Conservation (phyloP, 176 grass and related monocot genomes). For the Oryza punctata region DNA sequence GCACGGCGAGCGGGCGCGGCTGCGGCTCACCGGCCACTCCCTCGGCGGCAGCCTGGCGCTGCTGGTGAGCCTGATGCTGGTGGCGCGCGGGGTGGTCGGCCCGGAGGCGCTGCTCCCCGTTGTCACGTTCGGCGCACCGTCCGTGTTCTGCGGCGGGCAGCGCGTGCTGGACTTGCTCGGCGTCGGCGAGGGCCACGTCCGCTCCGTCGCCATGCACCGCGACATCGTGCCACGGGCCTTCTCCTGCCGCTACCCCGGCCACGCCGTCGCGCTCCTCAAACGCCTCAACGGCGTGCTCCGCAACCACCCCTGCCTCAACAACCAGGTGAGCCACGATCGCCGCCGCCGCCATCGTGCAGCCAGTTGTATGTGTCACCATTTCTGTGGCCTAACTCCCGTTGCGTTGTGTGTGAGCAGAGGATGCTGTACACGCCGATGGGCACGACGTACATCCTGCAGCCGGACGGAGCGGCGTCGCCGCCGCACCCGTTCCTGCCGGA, state of each 20-base stretch:
- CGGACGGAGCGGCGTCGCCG: slow-evolving; percentile 62
- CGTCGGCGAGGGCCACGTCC: slow-evolving; percentile 67
- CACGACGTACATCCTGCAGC: slow-evolving; percentile 86
- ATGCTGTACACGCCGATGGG: slow-evolving; percentile 88
- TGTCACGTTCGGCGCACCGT: slow-evolving; percentile 84
- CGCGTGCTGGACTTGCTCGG: slow-evolving; percentile 70
- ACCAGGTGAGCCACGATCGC: slow-evolving; percentile 36
- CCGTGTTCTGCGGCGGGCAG: slow-evolving; percentile 86
- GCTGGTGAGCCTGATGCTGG: slow-evolving; percentile 84
- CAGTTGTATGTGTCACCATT: not conserved
- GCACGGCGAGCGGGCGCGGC: slow-evolving; percentile 21
- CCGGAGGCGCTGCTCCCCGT: slow-evolving; percentile 64
- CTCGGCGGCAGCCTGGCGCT: slow-evolving; percentile 92
- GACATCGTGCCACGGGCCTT: slow-evolving; percentile 98
- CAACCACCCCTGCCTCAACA: slow-evolving; percentile 85
- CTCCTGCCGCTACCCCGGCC: slow-evolving; percentile 87
- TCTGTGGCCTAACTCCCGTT: too few species aligned
- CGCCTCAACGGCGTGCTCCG: slow-evolving; percentile 79
- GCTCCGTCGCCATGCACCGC: slow-evolving; percentile 82
- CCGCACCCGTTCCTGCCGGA: slow-evolving; percentile 79
- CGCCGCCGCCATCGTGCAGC: too few species aligned
- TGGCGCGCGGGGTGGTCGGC: slow-evolving; percentile 54
- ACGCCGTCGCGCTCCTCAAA: slow-evolving; percentile 71
- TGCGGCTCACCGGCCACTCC: slow-evolving; percentile 93
- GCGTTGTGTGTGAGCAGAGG: slow-evolving; percentile 31